Percentiles rank a stretch among this genome's conserved stretches.
phyloP scores from a whole-genome alignment of 2,329 filamentous ascomycete genomes.

The Fusarium citri region DNA sequence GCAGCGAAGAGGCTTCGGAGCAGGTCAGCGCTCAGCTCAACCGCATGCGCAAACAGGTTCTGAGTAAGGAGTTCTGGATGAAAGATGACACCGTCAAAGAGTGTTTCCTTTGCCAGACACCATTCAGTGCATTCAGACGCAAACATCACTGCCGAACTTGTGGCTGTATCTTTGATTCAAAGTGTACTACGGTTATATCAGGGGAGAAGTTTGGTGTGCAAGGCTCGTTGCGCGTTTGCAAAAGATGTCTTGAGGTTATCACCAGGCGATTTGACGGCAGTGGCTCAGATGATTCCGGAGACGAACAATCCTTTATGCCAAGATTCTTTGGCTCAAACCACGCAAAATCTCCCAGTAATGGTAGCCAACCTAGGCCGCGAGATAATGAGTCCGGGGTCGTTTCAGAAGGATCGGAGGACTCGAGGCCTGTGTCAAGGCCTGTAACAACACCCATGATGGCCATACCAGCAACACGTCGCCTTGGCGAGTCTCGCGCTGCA shows the following conservation, averaged over 20 bases:
- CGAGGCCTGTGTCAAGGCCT: conserved; percentile 66
- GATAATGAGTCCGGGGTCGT: conserved; percentile 55
- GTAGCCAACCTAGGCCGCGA: conserved; percentile 52
- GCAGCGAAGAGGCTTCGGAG: conserved; percentile 66
- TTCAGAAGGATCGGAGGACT: conserved; percentile 59
- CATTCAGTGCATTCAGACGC: conserved; percentile 91
- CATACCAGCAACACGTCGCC: conserved; percentile 72
- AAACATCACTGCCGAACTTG: conserved; percentile 97
- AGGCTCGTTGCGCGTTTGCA: conserved; percentile 88
- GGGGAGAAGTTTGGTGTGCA: conserved; percentile 89
- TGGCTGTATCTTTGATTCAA: conserved; percentile 98
- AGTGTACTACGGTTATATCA: conserved; percentile 92
- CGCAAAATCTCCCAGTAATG: conserved; percentile 54
- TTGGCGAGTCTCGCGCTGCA: conserved; percentile 83
- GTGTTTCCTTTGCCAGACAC: conserved; percentile 90
- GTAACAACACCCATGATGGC: conserved; percentile 78
- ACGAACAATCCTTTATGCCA: conserved; percentile 77
- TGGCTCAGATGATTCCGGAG: conserved; percentile 85
- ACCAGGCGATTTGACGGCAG: conserved; percentile 90
- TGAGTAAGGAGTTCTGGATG: conserved; percentile 99
- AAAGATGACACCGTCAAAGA: conserved; percentile 98
- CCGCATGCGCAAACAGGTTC: conserved; percentile 84
- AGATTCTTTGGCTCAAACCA: conserved; percentile 69
- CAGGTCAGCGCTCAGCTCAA: conserved; percentile 71
- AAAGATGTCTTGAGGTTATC: conserved; percentile 90